These are phyloP conservation scores for Blastobotrys proliferans DNA, from an alignment of 1,139 yeast species.

Conservation along the genomic window DNA sequence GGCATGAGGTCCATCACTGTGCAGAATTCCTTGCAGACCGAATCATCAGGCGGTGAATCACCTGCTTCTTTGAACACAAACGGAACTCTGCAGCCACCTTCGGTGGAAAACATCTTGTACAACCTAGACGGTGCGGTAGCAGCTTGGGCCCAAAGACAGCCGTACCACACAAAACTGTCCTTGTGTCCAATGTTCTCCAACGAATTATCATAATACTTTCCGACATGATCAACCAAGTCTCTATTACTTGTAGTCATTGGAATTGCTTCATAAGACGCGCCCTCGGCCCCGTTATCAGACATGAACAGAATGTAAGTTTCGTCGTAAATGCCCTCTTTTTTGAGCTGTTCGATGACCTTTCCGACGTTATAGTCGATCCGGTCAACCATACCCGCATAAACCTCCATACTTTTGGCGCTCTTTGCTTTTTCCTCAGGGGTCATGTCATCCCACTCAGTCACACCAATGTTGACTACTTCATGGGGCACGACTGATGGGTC, in stretches of 20 bases:
- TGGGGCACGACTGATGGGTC: constrained; percentile 49
- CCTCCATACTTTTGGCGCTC: constrained; percentile 46
- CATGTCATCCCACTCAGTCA: constrained; percentile 43
- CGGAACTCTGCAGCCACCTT: constrained; percentile 57
- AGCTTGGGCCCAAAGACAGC: constrained; percentile 63
- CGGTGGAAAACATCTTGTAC: constrained; percentile 50
- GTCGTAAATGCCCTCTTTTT: constrained; percentile 42
- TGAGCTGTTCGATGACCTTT: constrained; percentile 41
- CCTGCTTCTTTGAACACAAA: constrained; percentile 36
- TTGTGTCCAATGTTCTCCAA: constrained; percentile 46
- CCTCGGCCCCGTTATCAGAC: constrained; percentile 63
- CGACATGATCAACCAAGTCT: constrained; percentile 4
- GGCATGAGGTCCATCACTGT: constrained; percentile 60
- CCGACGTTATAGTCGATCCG: constrained; percentile 49
- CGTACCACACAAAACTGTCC: constrained; percentile 49
- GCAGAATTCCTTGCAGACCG: constrained; percentile 34
- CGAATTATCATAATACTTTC: constrained; percentile 41
- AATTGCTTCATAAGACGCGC: constrained; percentile 52
- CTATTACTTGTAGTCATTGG: constrained; percentile 34
- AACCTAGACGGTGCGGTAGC: constrained; percentile 54
- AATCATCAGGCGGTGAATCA: too few species aligned
- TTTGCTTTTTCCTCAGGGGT: constrained; percentile 39
- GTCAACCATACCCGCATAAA: constrained; percentile 60
- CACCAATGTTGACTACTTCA: constrained; percentile 37
- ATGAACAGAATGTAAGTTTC: constrained; percentile 52